Base-by-base conservation (phyloP, 495 filamentous ascomycete genomes). In the Aspergillus nidulans region DNA sequence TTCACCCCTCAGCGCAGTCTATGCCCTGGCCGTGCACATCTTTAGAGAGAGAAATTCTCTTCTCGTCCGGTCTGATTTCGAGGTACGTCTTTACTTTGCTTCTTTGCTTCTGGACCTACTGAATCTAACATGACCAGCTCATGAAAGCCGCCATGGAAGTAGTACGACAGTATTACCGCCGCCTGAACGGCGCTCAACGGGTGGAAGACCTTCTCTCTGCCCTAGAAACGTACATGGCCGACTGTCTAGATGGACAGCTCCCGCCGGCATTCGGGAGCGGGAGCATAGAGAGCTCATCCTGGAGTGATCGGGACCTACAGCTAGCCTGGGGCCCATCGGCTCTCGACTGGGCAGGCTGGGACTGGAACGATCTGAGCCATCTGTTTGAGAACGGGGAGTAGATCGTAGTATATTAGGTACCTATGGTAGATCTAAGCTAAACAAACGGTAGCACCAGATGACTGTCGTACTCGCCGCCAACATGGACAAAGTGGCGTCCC, bases 401-500 rank as follows among this genome's bases (percentile, higher is more conserved):
- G 28, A 34, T 34, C n/a, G n/a, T n/a, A n/a, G n/a, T n/a, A n/a
- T n/a, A n/a, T n/a, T n/a, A 39, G 36, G 12, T 13, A 13, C 4
- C 36, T 4, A 39, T 5, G 15, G 8, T 41, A 4, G 3, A 19
- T 41, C n/a, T 41, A 41, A 18, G 1, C 44, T 50, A 57, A 7
- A 47, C 55, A 57, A 52, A 52, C 23, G 55, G 55, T 16, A 57
- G 25, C n/a, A 57, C 30, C 0, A 57, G 19, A 52, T 52, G 55
- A 20, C 47, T 52, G 13, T 50, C 15, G 26, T 57, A 39, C 7
- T 57, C 48, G 2, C 48, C 55, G 4, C 55, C 55, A 16, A 52
- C 24, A 52, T 57, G 55, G 2, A 57, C 38, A 18, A 25, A 32
- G 18, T 57, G 55, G 9, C 32, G 52, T n/a, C 55, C 55, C n/a